These are phyloP conservation scores for Neonectria sp. DNA, from an alignment of 2,329 filamentous ascomycete genomes.

Conservation along the genomic window DNA sequence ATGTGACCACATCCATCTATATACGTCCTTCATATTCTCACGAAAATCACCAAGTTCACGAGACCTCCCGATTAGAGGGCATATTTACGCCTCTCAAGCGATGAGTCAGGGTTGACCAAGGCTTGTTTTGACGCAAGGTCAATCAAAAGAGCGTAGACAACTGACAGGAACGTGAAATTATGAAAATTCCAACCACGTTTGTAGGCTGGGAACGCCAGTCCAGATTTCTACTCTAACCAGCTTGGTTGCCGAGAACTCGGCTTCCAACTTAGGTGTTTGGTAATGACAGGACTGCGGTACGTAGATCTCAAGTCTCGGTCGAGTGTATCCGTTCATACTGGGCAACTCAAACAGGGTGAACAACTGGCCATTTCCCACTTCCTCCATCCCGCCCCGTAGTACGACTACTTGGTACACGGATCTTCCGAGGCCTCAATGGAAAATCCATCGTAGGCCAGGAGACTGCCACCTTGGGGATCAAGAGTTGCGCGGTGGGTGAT, in stretches of 20 bases:
- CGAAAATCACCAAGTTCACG: not conserved
- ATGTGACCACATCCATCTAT: not conserved
- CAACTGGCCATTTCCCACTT: not conserved
- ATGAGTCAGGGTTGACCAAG: not conserved
- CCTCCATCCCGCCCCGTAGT: not conserved
- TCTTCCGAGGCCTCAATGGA: not conserved
- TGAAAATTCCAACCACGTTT: not conserved
- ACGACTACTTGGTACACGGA: not conserved
- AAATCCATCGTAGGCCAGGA: not conserved
- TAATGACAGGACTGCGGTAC: not conserved
- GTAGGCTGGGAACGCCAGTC: not conserved
- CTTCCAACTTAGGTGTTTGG: not conserved
- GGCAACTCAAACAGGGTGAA: not conserved
- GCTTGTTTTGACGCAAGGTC: not conserved
- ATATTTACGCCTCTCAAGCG: not conserved
- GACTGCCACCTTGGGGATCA: not conserved
- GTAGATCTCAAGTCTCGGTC: not conserved
- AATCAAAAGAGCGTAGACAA: conserved; percentile 2
- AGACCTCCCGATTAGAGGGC: not conserved
- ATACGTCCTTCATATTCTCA: not conserved
- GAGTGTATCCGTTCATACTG: not conserved
- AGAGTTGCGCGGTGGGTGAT: not conserved
- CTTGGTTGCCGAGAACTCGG: not conserved
- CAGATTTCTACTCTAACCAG: not conserved
- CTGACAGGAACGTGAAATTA: not conserved